These are phyloP conservation scores for Mollisia scopiformis DNA, from an alignment of 2,329 filamentous ascomycete species.

Conservation along the genomic window DNA sequence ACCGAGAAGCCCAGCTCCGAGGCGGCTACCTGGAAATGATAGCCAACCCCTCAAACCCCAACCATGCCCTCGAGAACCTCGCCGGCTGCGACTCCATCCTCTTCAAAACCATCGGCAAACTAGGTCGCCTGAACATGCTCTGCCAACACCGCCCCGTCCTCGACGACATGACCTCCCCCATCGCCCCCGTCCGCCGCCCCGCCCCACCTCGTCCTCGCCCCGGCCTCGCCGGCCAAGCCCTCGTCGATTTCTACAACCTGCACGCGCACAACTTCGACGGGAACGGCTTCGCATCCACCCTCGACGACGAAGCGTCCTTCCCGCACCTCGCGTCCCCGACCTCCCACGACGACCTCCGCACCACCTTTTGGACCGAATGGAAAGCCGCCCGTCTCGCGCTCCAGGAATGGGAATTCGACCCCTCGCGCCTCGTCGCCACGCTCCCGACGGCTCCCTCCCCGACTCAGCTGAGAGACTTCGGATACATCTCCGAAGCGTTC, in stretches of 20 bases:
- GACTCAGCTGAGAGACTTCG: conserved; percentile 72
- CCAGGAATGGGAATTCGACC: conserved; percentile 79
- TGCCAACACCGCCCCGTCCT: conserved; percentile 68
- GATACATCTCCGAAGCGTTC: conserved; percentile 87
- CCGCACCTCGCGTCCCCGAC: conserved; percentile 38
- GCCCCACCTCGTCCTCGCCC: conserved; percentile 35
- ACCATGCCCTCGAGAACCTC: conserved; percentile 70
- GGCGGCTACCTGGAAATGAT: conserved; percentile 65
- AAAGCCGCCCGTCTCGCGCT: conserved; percentile 75
- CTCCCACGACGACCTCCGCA: conserved; percentile 60
- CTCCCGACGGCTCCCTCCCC: conserved; percentile 54
- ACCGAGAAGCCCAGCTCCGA: conserved; percentile 81
- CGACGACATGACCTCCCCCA: conserved; percentile 43
- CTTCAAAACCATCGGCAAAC: conserved; percentile 82
- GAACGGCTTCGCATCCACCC: conserved; percentile 62
- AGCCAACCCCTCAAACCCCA: conserved; percentile 62
- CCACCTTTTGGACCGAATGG: conserved; percentile 86
- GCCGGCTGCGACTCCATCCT: conserved; percentile 85
- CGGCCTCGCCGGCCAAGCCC: conserved; percentile 44
- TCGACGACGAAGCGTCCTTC: conserved; percentile 57
- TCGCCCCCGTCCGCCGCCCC: conserved; percentile 31
- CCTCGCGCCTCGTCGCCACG: conserved; percentile 51
- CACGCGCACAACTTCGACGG: conserved; percentile 65
- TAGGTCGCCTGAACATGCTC: conserved; percentile 83
- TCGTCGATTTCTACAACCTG: conserved; percentile 53